Evolutionary conservation across 768 basidiomycete species (phyloP), one percentile per base, ranked within the genome.

Genomic region (Phlebiopsis flavidoalba): DNA sequence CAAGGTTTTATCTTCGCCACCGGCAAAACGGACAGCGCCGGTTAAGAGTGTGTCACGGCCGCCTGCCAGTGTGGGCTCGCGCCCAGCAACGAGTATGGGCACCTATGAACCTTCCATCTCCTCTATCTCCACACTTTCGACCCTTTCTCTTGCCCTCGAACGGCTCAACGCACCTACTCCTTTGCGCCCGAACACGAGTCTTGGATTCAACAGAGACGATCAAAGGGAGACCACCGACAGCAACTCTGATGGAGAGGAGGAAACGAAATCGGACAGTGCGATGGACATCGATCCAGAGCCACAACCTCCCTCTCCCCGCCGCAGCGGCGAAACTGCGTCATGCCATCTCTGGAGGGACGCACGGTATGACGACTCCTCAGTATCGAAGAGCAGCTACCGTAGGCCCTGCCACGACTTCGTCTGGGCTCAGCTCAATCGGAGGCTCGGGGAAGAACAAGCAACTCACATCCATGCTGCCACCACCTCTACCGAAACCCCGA

Each of bases 121-220:
- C 11, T 31, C 26, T 6, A 62, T 58, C 46, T 65, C 68, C n/a
- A 59, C 64, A n/a, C 71, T 91, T n/a, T 83, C 83, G 5, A 87
- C 80, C 5, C 75, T 91, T 14, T 83, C 86, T 8, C 79, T 78
- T 62, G 89, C 89, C 2, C 73, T 92, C 26, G 85, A 90, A 67
- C 88, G 85, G 66, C 76, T 91, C n/a, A 77, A 79, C 26, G 80
- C 82, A 70, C 88, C 85, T 0, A 80, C 85, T 1, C 89, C 87
- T 3, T 78, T 77, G 22, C 71, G 88, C 46, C 88, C 89, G 1
- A 88, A 80, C 57, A 88, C 88, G 2, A 88, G 84, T 59, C 72
- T 90, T 75, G 89, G 87, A 35, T 88, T 90, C 69, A 80, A 82
- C 56, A 47, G 14, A 61, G 47, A 55, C 15, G 3, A 11, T 19